Conservation (phyloP, 2,329 filamentous ascomycete genomes). For the Ophiostoma montium region DNA sequence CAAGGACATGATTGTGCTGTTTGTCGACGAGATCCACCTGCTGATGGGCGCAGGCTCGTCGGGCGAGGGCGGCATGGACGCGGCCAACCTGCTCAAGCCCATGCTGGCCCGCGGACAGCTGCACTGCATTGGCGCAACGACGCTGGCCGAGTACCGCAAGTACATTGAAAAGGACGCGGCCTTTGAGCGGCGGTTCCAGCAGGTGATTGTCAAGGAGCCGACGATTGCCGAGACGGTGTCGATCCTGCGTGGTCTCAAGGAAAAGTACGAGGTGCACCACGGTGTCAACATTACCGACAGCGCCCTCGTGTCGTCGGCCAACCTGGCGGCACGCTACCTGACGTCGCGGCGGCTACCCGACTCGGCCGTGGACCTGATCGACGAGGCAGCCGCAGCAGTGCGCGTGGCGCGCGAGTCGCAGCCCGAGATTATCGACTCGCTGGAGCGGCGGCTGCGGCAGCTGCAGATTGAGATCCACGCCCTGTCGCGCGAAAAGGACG, state of each 20-base stretch:
- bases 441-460: slow-evolving; percentile 81
- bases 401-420: slow-evolving; percentile 91
- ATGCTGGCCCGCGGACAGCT: slow-evolving; percentile 95
- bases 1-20: slow-evolving; percentile 93
- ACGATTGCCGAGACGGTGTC: slow-evolving; percentile 81
- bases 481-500: slow-evolving; percentile 83
- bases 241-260: slow-evolving; percentile 95
- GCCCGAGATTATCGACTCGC: slow-evolving; percentile 85
- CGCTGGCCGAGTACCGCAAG: slow-evolving; percentile 88
- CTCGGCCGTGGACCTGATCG: slow-evolving; percentile 90
- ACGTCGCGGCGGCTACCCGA: slow-evolving; percentile 84
- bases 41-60: slow-evolving; percentile 94
- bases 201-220: slow-evolving; percentile 93
- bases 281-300: slow-evolving; percentile 93
- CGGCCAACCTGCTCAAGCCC: slow-evolving; percentile 91
- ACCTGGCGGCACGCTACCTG: slow-evolving; percentile 81
- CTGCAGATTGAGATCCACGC: slow-evolving; percentile 96
- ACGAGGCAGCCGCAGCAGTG: slow-evolving; percentile 94
- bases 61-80: slow-evolving; percentile 96
- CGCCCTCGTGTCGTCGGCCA: slow-evolving; percentile 84
- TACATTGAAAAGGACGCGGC: slow-evolving; percentile 98
- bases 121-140: slow-evolving; percentile 96
- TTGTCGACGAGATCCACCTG: slow-evolving; percentile 96
- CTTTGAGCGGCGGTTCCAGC: slow-evolving; percentile 96
- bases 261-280: slow-evolving; percentile 96